Evolutionary conservation across 2,329 filamentous ascomycete species (phyloP), one percentile per base, ranked within the genome.

Genomic region (Macroventuria anomochaeta): DNA sequence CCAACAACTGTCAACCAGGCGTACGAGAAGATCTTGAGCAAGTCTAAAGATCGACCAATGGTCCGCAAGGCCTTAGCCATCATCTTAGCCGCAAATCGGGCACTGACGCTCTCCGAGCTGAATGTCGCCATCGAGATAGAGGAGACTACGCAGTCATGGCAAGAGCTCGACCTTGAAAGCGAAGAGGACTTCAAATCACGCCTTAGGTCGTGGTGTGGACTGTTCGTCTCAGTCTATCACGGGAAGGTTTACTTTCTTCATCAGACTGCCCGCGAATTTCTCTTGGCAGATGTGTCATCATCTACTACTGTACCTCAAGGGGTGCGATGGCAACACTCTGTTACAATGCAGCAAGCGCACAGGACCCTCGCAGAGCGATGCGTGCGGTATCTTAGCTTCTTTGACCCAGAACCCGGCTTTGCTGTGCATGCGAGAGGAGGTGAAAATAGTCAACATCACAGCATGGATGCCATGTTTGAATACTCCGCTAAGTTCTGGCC

Each of bases 11-110:
- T 62, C 15, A 48, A 57, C 37, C 34, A 58, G 36, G 57, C 57
- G 41, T 62, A 62, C 33, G 53, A 60, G 32, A 32, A 42, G 44
- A 58, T 62, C 47, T 36, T 62, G 31, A 51, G 28, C 25, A 62
- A 57, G 32, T 62, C 52, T 15, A 51, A 52, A 51, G 48, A 62
- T 47, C 49, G 43, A 3, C 2, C 12, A n/a, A 28, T 38, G 13
- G 58, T 59, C 21, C 46, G 38, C 17, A 57, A 55, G 17, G 56
- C 25, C 11, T 40, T 61, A 20, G 15, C 46, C 15, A 56, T 61
- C 34, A 50, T 59, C 23, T 42, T 61, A 17, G 55, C 53, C 26
- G 58, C 58, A 17, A 41, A 20, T 7, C 49, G 55, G 31, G 47
- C 58, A 42, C 31, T 61, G 15, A 57, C 55, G n/a, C 49, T 61